phyloP scores from a whole-genome alignment of 495 filamentous ascomycete species.

The Acidomyces sp. region DNA sequence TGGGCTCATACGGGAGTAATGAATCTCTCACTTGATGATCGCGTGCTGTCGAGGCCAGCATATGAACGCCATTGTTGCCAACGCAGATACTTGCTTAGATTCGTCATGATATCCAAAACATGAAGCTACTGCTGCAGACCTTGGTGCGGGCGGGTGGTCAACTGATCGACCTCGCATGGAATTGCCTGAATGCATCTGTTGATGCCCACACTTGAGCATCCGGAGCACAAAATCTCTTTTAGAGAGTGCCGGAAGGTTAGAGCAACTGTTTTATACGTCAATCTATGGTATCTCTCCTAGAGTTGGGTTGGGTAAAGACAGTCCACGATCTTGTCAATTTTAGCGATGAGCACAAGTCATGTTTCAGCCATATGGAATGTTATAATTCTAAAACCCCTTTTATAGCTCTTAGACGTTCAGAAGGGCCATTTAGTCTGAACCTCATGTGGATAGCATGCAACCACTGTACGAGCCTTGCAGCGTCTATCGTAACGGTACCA shows the following conservation, averaged over 20 bases:
- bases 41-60: slow-evolving; percentile 14
- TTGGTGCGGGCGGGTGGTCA: slow-evolving; percentile 20
- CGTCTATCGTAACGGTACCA: neutral
- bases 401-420: no score
- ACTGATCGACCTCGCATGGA: slow-evolving; percentile 18
- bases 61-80: neutral
- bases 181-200: slow-evolving; percentile 16
- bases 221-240: slow-evolving; percentile 14
- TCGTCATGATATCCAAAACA: slow-evolving; percentile 23
- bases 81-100: slow-evolving; percentile 13
- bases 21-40: slow-evolving; percentile 19
- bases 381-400: neutral
- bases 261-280: neutral
- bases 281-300: slow-evolving; percentile 9
- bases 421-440: neutral
- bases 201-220: slow-evolving; percentile 9
- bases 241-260: slow-evolving; percentile 15
- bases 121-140: slow-evolving; percentile 24
- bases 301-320: slow-evolving; percentile 16
- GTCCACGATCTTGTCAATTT: slow-evolving; percentile 13
- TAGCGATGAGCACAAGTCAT: neutral
- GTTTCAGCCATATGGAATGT: slow-evolving; percentile 8
- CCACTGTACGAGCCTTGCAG: slow-evolving; percentile 9
- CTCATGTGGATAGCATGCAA: slow-evolving; percentile 1
- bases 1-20: slow-evolving; percentile 19